Base-by-base conservation (phyloP, 495 filamentous ascomycete genomes). In the Hyaloscypha variabilis region DNA sequence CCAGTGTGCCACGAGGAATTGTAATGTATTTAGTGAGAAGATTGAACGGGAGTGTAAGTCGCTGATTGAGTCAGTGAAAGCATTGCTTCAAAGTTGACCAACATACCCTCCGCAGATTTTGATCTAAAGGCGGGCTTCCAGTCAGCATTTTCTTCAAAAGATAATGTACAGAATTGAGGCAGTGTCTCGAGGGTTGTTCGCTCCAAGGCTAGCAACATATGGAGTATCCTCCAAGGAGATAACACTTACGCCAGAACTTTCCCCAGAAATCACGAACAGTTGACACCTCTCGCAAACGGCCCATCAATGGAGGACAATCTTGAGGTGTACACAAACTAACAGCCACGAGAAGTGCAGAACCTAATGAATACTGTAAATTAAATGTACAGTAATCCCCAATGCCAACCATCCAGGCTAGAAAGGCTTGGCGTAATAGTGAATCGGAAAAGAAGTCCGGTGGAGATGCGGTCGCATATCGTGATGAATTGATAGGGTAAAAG, bases 221-320 rank as follows among this genome's bases (percentile, higher is more conserved):
- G n/a, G n/a, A n/a, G n/a, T n/a, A n/a, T n/a, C n/a, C n/a, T n/a
- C n/a, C n/a, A n/a, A n/a, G n/a, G n/a, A n/a, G n/a, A n/a, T n/a
- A n/a, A n/a, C n/a, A n/a, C n/a, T n/a, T n/a, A n/a, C n/a, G 65
- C 65, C 65, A 67, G 57, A 62, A 62, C 30, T 62, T 67, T 42
- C 65, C 65, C 65, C 65, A 67, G 6, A 62, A 42, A 30, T 24
- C 60, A 21, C 65, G 51, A 56, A 67, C 54, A 4, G 59, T 52
- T 4, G 51, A 50, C 4, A 67, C 36, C 19, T 62, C 59, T 19
- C 53, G 58, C 65, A 67, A 58, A 10, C 54, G 31, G 8, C 65
- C 65, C 65, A 63, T 67, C 13, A 67, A 6, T 30, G 52, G 65
- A 6, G 60, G 59, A 59, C 65, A 67, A 26, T 67, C 65, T 49